phyloP scores from a whole-genome alignment of 1,284 basidiomycete species.

The Pterulicium gracile region DNA sequence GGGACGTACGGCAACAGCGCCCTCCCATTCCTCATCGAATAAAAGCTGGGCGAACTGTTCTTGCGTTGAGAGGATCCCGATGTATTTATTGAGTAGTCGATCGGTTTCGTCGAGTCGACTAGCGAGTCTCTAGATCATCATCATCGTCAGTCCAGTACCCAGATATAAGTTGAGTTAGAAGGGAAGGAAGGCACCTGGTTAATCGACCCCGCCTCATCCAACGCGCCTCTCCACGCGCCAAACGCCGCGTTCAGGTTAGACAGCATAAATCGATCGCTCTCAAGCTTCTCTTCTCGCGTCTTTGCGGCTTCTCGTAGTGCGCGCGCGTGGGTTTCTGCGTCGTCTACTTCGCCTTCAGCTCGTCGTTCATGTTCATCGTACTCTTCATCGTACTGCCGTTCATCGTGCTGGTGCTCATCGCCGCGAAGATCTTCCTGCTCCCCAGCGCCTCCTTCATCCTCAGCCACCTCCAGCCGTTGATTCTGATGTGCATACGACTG shows the following conservation, averaged over 20 bases:
- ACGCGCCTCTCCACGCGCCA: slow-evolving; percentile 50
- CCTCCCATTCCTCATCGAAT: slow-evolving; percentile 65
- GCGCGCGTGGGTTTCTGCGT: background rate
- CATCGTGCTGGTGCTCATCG: too few relatives aligned
- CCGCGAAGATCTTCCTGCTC: background rate
- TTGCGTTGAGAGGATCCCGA: slow-evolving; percentile 54
- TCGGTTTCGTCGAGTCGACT: slow-evolving; percentile 59
- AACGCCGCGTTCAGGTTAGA: slow-evolving; percentile 63
- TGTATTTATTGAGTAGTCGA: slow-evolving; percentile 61
- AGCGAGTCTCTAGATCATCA: slow-evolving; percentile 40
- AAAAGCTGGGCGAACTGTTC: slow-evolving; percentile 55
- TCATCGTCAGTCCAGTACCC: background rate
- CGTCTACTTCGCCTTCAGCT: background rate
- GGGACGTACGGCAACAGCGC: slow-evolving; percentile 49
- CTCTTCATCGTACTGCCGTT: background rate
- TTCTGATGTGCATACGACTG: too few relatives aligned
- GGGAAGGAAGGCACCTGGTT: slow-evolving; percentile 44
- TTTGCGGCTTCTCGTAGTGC: slow-evolving; percentile 21
- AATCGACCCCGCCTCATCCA: slow-evolving; percentile 47
- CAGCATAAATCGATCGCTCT: slow-evolving; percentile 59
- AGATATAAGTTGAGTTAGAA: background rate
- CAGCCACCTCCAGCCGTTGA: too few relatives aligned
- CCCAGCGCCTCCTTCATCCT: background rate
- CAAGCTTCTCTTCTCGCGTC: slow-evolving; percentile 58
- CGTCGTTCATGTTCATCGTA: background rate